These are phyloP conservation scores for Aspergillus cavernicola DNA, from an alignment of 495 filamentous ascomycete genomes.

Conservation along the genomic window DNA sequence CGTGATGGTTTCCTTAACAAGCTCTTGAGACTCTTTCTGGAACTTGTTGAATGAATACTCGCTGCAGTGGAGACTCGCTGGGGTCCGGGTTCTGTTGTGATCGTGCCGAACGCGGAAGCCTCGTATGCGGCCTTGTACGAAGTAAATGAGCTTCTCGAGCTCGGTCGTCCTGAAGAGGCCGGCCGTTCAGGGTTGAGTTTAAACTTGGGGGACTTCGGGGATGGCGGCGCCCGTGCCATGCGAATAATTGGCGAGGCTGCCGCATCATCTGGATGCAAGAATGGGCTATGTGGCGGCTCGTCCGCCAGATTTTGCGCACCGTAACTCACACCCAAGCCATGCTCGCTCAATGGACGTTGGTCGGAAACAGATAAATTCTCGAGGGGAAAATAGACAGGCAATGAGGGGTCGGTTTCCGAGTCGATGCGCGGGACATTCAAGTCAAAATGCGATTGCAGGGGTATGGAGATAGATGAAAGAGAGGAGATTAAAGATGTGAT, in stretches of 20 bases:
- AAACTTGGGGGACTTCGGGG: constrained; percentile 41
- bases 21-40: constrained; percentile 38
- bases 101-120: constrained; percentile 39
- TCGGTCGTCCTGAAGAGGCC: constrained; percentile 26
- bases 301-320: constrained; percentile 48
- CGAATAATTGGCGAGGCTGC: constrained; percentile 79
- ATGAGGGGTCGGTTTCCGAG: constrained; percentile 44
- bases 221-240: constrained; percentile 80
- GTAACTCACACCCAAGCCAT: constrained; percentile 70
- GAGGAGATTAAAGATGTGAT: constrained; percentile 93
- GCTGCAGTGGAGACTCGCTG: constrained; percentile 32
- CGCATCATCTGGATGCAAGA: constrained; percentile 67
- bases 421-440: constrained; percentile 46
- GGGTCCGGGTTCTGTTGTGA: constrained; percentile 40
- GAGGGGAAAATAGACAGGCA: constrained; percentile 40
- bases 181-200: constrained; percentile 18
- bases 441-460: constrained; percentile 71
- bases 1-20: constrained; percentile 37
- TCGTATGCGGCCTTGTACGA: constrained; percentile 34
- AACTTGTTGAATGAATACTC: constrained; percentile 42
- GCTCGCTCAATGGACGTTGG: constrained; percentile 27
- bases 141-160: constrained; percentile 38
- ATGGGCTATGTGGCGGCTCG: constrained; percentile 36
- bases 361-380: constrained; percentile 29
- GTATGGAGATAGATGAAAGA: constrained; percentile 77